Base-by-base conservation (phyloP, 1,139 yeast species). In the Pichia sp. region DNA sequence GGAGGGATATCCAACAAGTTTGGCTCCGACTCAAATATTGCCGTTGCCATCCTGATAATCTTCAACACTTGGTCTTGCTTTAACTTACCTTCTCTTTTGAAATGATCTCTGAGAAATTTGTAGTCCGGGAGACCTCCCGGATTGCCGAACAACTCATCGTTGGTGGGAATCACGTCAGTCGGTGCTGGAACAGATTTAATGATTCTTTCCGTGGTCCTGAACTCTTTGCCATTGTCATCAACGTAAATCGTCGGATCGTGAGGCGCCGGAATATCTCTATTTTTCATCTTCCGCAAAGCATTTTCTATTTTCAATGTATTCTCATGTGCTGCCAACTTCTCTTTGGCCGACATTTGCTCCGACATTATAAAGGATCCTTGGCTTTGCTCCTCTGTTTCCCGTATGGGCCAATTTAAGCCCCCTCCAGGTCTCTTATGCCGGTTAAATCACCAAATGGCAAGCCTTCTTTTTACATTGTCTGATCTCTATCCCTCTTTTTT, bases 1-100 rank as follows among this genome's bases (percentile, higher is more conserved):
- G 97, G 96, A 2, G 91, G 91, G 1, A 93, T 87, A 30, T 78
- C 78, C 52, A 93, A 72, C 62, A 93, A 68, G 60, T 87, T 93
- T 3, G 96, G 95, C 64, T 93, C 98, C 46, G 71, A 66, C 34
- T 77, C 68, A 57, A 93, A 74, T n/a, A 83, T 68, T 44, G 74
- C 75, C 0, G 91, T 83, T n/a, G 95, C 95, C 66, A 75, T 76
- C 34, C 72, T 66, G 51, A 93, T 67, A 51, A 93, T 90, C 51
- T 74, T 74, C 44, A 84, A 65, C 1, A 90, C 91, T 65, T 93
- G 98, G 12, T 75, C 74, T 59, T 83, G 85, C 18, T 77, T 74
- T 48, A 93, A 73, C 50, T 96, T 75, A 3, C 99, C 99, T 66
- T 93, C 97, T 44, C 79, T 74, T 58, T 76, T 74, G 60, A 91